Conservation (phyloP, 495 filamentous ascomycete species). For the Aspergillus homomorphus region DNA sequence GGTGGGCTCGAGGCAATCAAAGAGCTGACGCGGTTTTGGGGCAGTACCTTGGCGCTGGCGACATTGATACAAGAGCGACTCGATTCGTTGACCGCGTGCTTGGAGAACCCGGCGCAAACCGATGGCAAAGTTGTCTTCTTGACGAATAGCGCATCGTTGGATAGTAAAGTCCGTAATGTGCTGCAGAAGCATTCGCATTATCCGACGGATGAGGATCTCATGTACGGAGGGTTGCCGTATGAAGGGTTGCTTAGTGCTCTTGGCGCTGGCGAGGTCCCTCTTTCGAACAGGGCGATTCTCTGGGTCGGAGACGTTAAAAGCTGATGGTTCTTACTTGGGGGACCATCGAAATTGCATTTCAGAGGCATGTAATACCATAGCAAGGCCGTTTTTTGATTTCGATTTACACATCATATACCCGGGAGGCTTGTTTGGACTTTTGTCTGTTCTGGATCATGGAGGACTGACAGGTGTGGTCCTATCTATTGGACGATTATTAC, state of each 20-base stretch:
- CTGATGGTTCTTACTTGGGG: neutral
- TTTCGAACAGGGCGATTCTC: conserved; percentile 25
- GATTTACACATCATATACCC: conserved; percentile 4
- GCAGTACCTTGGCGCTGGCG: conserved; percentile 27
- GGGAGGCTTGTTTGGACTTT: conserved; percentile 2
- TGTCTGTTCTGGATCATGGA: too few species aligned
- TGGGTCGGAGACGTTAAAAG: conserved; percentile 24
- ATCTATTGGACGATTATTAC: neutral
- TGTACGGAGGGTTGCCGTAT: conserved; percentile 33
- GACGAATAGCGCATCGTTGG: conserved; percentile 30
- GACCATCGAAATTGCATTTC: neutral
- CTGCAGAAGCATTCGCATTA: conserved; percentile 18
- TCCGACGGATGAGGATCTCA: conserved; percentile 30
- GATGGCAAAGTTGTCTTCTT: conserved; percentile 36
- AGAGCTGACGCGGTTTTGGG: conserved; percentile 36
- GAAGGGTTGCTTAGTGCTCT: conserved; percentile 35
- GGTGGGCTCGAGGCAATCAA: conserved; percentile 39
- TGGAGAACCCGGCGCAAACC: conserved; percentile 18
- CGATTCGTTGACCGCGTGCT: conserved; percentile 27
- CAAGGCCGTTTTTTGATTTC: neutral
- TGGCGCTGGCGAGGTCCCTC: conserved; percentile 24
- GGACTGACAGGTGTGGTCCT: too few species aligned
- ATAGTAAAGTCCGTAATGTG: conserved; percentile 29
- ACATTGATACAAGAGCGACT: conserved; percentile 31
- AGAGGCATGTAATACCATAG: neutral